These are phyloP conservation scores for Myriosclerotinia scirpicola DNA, from an alignment of 2,329 filamentous ascomycete species.

Conservation along the genomic window DNA sequence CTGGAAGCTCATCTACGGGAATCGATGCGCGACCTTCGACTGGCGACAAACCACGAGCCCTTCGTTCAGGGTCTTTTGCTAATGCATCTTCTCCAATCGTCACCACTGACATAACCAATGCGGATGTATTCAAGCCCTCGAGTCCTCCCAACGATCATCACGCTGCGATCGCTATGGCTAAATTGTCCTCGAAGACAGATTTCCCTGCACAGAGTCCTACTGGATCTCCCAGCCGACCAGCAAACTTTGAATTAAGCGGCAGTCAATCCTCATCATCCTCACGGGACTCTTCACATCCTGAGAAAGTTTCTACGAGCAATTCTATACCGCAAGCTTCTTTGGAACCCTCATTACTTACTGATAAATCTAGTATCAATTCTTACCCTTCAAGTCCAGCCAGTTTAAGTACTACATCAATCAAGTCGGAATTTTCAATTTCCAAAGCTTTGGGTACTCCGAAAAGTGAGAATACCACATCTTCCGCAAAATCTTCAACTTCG, in stretches of 20 bases:
- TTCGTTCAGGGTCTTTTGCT: slow-evolving; percentile 63
- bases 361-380: slow-evolving; percentile 28
- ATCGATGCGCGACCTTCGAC: slow-evolving; percentile 48
- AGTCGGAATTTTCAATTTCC: slow-evolving; percentile 44
- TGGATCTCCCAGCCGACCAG: slow-evolving; percentile 46
- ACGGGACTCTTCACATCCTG: slow-evolving; percentile 43
- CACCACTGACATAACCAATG: slow-evolving; percentile 64
- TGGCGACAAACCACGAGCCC: slow-evolving; percentile 52
- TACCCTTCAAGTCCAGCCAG: slow-evolving; percentile 41
- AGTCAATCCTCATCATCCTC: slow-evolving; percentile 54
- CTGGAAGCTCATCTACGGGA: slow-evolving; percentile 50
- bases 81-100: slow-evolving; percentile 64
- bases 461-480: slow-evolving; percentile 42
- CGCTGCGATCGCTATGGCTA: slow-evolving; percentile 65
- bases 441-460: slow-evolving; percentile 44
- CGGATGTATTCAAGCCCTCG: slow-evolving; percentile 60
- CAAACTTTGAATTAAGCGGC: slow-evolving; percentile 44
- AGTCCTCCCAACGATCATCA: slow-evolving; percentile 56
- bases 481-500: slow-evolving; percentile 30
- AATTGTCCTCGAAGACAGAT: slow-evolving; percentile 62
- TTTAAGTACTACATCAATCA: slow-evolving; percentile 43
- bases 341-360: slow-evolving; percentile 25
- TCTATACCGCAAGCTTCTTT: slow-evolving; percentile 38
- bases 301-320: slow-evolving; percentile 41
- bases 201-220: slow-evolving; percentile 52